phyloP scores from a whole-genome alignment of 306 rosid genomes.

The Leucaena leucocephala region DNA sequence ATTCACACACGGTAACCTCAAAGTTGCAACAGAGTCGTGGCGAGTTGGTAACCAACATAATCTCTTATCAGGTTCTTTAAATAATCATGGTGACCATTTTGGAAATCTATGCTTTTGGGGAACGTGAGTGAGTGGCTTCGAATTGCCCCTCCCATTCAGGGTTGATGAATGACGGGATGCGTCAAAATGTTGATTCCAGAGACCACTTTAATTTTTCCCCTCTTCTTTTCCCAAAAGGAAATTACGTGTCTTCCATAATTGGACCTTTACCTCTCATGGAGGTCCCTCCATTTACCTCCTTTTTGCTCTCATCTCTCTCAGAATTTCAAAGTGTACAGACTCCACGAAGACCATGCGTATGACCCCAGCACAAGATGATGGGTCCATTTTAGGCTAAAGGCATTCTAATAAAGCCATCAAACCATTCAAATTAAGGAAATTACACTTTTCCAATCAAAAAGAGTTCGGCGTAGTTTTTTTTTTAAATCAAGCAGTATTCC shows the following conservation, averaged over 20 bases:
- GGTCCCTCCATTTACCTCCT: constrained; percentile 6
- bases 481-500: no score
- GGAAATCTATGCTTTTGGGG: constrained; percentile 14
- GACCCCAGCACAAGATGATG: not conserved
- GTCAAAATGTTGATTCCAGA: not conserved
- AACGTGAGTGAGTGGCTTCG: not conserved
- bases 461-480: no score
- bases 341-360: no score
- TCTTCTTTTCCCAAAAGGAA: not conserved
- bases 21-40: not conserved
- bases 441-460: not conserved
- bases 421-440: not conserved
- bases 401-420: constrained; percentile 4
- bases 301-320: not conserved
- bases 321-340: not conserved
- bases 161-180: constrained; percentile 2
- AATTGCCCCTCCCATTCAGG: not conserved
- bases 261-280: not conserved
- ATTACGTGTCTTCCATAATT: not conserved
- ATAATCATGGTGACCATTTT: not conserved
- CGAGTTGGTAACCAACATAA: not conserved
- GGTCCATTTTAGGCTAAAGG: not conserved
- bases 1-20: no score
- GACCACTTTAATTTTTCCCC: not conserved
- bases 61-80: not conserved